A percentile compares a stretch with the other conserved stretches of the same genome.
Conservation (phyloP, 2,329 filamentous ascomycete genomes). For the Pleurostoma richardsiae region DNA sequence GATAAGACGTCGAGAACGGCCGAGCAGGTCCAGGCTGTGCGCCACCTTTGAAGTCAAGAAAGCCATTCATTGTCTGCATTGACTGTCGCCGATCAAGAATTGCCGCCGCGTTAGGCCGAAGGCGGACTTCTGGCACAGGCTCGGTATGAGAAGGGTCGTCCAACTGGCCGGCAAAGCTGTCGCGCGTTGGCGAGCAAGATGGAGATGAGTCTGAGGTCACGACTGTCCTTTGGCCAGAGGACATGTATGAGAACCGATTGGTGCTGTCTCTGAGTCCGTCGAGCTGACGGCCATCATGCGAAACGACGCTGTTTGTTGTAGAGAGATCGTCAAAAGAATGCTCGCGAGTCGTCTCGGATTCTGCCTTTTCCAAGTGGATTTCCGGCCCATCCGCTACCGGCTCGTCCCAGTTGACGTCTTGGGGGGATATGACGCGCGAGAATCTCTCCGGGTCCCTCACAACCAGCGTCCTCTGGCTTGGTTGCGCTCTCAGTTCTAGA, state of each 20-base stretch:
- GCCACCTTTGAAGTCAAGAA: conserved; percentile 32
- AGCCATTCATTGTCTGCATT: conserved; percentile 38
- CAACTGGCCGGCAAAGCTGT: conserved; percentile 39
- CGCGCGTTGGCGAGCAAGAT: conserved; percentile 48
- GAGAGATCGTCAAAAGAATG: conserved; percentile 49
- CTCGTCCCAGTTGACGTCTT: conserved; percentile 28
- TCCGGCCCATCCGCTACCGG: conserved; percentile 14
- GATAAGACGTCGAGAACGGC: conserved; percentile 17
- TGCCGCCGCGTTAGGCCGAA: conserved; percentile 47
- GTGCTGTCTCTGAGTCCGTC: conserved; percentile 52
- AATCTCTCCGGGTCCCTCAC: conserved; percentile 42
- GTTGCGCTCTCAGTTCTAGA: conserved; percentile 27
- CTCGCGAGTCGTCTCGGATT: conserved; percentile 27
- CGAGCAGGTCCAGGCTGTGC: conserved; percentile 13
- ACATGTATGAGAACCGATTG: conserved; percentile 54
- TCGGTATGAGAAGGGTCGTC: conserved; percentile 21
- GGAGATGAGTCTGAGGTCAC: conserved; percentile 57
- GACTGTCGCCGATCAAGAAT: conserved; percentile 48
- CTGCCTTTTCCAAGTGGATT: conserved; percentile 18
- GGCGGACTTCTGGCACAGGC: conserved; percentile 26
- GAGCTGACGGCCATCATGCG: conserved; percentile 53
- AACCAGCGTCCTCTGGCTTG: conserved; percentile 42
- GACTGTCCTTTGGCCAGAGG: conserved; percentile 55
- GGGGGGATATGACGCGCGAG: conserved; percentile 28
- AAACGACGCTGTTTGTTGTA: conserved; percentile 50